Base-by-base conservation (phyloP, 2,329 filamentous ascomycete genomes). In the Fusarium tanahbumbuense region DNA sequence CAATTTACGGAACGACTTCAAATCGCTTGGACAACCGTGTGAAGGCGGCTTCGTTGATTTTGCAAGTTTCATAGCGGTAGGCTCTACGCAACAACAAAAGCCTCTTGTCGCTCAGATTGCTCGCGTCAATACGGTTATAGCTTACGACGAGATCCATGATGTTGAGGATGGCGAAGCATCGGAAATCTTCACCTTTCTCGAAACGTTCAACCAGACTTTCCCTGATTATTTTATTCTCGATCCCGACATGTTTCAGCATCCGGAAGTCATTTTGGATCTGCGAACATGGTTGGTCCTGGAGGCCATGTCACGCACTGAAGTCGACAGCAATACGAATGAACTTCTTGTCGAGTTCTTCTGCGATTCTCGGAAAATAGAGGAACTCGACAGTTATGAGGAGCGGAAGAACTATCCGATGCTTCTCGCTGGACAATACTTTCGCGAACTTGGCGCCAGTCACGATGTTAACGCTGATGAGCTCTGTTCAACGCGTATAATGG, bases 231-330 rank as follows among this genome's bases (percentile, higher is more conserved):
- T 82, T 42, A 42, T 68, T 13, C 58, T 72, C 6, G 68, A 69
- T 4, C 60, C 65, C 5, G 47, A 63, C 16, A 53, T 65, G 34
- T 56, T 65, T 7, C 52, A 62, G 34, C 50, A 71, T 15, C 68
- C 69, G 16, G 42, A 76, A 6, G 63, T 80, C 10, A 77, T 77
- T 5, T 68, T 84, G 25, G 71, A 78, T 6, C 77, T 84, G 27
- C 81, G 82, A 45, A 82, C 80, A 0, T 76, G 78, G 50, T 70
- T 73, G 40, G 69, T 78, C 45, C 77, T 84, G 22, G 75, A 78
- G 44, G 47, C 37, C 3, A 60, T 81, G 3, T 72, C 72, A 8
- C 46, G 27, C 2, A 47, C 54, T 8, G 52, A 47, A 0, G 30
- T 32, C 5, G 60, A 74, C 7, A 60, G 23, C 15, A 18, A 42